These are phyloP conservation scores for Parastagonospora avenae DNA, from an alignment of 2,329 filamentous ascomycete genomes.

Conservation along the genomic window DNA sequence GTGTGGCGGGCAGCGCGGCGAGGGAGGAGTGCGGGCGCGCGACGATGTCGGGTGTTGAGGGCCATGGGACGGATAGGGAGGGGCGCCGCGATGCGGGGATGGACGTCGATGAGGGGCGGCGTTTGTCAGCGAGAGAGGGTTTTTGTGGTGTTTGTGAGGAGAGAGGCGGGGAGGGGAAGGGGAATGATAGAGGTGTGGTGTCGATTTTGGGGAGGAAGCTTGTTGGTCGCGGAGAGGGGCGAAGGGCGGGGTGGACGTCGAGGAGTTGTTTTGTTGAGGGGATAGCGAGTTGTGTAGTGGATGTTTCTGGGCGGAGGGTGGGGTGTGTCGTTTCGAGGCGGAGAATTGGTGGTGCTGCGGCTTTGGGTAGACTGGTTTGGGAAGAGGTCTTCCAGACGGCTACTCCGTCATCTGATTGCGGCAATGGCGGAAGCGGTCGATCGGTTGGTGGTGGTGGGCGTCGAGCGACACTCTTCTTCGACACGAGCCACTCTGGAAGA, in stretches of 20 bases:
- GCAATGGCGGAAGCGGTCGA: conserved; percentile 32
- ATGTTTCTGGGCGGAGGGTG: conserved; percentile 16
- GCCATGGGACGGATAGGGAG: conserved; percentile 17
- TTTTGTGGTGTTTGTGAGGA: conserved; percentile 1
- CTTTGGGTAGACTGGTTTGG: not conserved
- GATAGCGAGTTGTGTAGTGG: conserved; percentile 1
- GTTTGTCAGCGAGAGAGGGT: not conserved
- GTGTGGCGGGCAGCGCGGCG: not conserved
- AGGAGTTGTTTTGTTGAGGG: not conserved
- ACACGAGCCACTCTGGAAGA: conserved; percentile 14
- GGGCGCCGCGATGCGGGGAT: not conserved
- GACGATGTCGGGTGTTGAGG: conserved; percentile 9
- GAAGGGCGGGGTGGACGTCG: conserved; percentile 22
- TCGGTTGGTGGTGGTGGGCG: conserved; percentile 23
- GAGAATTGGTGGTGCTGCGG: conserved; percentile 6
- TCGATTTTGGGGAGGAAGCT: conserved; percentile 3
- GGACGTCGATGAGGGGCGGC: not conserved
- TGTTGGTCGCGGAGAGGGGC: conserved; percentile 6
- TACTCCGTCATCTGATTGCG: not conserved
- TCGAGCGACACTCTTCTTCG: conserved; percentile 15
- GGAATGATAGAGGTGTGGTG: not conserved
- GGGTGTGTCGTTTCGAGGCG: conserved; percentile 18
- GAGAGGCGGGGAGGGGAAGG: not conserved
- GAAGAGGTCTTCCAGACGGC: not conserved
- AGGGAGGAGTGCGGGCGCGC: conserved; percentile 9